Conservation (phyloP, 306 rosid species). For the Cicer cuneatum region DNA sequence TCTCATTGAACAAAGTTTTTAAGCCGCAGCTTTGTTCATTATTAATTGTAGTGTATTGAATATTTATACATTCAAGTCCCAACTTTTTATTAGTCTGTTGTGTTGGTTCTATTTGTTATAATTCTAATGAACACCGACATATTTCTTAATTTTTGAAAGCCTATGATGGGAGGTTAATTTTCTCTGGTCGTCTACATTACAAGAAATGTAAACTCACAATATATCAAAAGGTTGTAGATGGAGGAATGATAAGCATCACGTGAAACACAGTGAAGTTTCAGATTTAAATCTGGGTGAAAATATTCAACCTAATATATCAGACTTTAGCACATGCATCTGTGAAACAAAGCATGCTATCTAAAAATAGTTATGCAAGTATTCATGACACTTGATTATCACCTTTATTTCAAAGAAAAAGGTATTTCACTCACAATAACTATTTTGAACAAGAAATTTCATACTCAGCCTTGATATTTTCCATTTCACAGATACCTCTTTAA, state of each 20-base stretch:
- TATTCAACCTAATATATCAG: too few species aligned
- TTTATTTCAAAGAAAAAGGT: not conserved
- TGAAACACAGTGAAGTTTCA: too few species aligned
- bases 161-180: not conserved
- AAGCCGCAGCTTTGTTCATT: not conserved
- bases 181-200: not conserved
- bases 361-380: not conserved
- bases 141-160: not conserved
- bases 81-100: not conserved
- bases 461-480: slow-evolving; percentile 7
- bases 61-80: slow-evolving; percentile 1
- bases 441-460: not conserved
- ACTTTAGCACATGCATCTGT: too few species aligned
- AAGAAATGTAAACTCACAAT: not conserved
- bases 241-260: too few species aligned
- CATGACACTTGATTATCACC: not conserved
- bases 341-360: too few species aligned
- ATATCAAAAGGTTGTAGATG: not conserved
- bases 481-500: not conserved
- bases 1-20: slow-evolving; percentile 16
- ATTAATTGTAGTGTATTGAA: not conserved
- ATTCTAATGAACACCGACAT: not conserved
- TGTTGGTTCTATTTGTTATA: not conserved
- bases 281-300: too few species aligned
- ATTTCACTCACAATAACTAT: not conserved